These are phyloP conservation scores for Aspergillus oerlinghausenensis DNA, from an alignment of 2,329 filamentous ascomycete species.

Conservation along the genomic window DNA sequence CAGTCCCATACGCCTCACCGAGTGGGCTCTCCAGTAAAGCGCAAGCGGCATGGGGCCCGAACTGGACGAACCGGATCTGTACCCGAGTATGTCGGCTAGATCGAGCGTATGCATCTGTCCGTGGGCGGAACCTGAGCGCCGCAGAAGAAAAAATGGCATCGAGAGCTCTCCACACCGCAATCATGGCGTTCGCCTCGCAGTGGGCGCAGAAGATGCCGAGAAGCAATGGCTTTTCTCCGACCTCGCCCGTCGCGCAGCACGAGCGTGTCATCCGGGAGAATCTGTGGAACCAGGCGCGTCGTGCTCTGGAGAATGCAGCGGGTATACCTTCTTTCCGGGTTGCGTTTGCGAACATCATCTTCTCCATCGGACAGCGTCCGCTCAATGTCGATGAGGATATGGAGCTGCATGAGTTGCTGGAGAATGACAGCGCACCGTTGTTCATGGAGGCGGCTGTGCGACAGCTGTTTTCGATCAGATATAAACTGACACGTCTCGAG, in stretches of 20 bases:
- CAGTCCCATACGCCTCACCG: slow-evolving; percentile 4
- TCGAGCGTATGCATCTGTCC: slow-evolving; percentile 31
- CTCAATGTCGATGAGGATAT: slow-evolving; percentile 19
- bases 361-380: slow-evolving; percentile 43
- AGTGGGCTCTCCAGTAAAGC: slow-evolving; percentile 10
- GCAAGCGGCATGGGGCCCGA: slow-evolving; percentile 32
- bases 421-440: slow-evolving; percentile 27
- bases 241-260: slow-evolving; percentile 19
- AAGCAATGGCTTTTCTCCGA: slow-evolving; percentile 5
- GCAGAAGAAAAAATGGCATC: slow-evolving; percentile 36
- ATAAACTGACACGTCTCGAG: slow-evolving; percentile 17
- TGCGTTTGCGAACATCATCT: slow-evolving; percentile 43
- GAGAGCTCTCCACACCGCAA: slow-evolving; percentile 38
- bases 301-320: slow-evolving; percentile 34
- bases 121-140: slow-evolving; percentile 33
- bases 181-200: slow-evolving; percentile 44
- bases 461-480: slow-evolving; percentile 31
- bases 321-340: slow-evolving; percentile 44
- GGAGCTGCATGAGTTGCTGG: slow-evolving; percentile 15
- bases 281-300: slow-evolving; percentile 41
- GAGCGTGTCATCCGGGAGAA: slow-evolving; percentile 36
- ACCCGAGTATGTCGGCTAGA: slow-evolving; percentile 42
- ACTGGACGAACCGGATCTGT: slow-evolving; percentile 42
- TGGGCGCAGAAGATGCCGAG: slow-evolving; percentile 28
- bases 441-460: slow-evolving; percentile 39